Conservation (phyloP, 1,284 basidiomycete genomes). For the Earliella scabrosa region DNA sequence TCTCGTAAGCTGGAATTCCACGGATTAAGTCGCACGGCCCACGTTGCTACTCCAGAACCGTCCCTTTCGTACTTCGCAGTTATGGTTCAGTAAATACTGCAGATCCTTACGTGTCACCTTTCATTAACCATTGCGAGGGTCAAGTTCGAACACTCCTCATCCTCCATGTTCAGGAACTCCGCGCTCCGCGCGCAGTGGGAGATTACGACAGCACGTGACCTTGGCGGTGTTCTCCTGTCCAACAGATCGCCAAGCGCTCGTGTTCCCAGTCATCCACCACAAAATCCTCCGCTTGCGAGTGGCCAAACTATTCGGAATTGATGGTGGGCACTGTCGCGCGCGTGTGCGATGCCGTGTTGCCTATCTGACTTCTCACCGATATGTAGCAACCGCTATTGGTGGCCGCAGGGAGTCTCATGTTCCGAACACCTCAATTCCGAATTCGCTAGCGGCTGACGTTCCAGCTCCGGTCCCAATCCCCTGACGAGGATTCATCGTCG, state of each 20-base stretch:
- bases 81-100: not conserved
- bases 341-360: conserved; percentile 9
- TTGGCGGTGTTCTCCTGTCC: not conserved
- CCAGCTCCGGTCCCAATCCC: conserved; percentile 21
- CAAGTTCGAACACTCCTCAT: not conserved
- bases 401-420: conserved; percentile 4
- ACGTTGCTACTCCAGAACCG: not conserved
- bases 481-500: conserved; percentile 12
- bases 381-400: conserved; percentile 21
- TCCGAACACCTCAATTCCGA: conserved; percentile 24
- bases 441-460: conserved; percentile 24
- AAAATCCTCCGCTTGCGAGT: conserved; percentile 18
- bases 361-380: conserved; percentile 14
- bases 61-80: not conserved
- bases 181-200: not conserved
- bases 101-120: not conserved
- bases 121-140: not conserved
- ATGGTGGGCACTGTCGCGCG: conserved; percentile 15
- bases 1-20: not conserved
- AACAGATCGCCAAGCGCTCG: not conserved
- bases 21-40: not conserved
- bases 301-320: conserved; percentile 22
- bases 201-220: not conserved
- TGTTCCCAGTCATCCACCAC: not conserved
- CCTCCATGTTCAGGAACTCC: not conserved